Evolutionary conservation across 768 basidiomycete species (phyloP), one percentile per base, ranked within the genome.

Genomic region (Trametes cubensis): DNA sequence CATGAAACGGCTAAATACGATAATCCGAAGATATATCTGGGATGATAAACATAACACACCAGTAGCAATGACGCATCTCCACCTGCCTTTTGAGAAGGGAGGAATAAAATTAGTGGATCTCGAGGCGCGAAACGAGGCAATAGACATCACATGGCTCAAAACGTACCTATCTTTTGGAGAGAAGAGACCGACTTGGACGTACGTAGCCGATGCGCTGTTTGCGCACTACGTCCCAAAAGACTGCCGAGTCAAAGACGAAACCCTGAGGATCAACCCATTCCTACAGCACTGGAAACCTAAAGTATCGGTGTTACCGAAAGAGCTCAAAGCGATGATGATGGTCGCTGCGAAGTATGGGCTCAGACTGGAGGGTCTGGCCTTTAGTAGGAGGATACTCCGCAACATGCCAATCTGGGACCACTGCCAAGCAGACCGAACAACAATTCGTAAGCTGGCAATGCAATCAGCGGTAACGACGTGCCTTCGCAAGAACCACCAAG

Each of bases 171-270:
- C 15, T 18, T 26, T 45, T 8, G 52, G 52, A 15, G 18, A 7
- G n/a, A n/a, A n/a, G n/a, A 6, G 15, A 15, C 7, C 23, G 54
- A 18, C 54, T 42, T 55, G 54, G 54, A 42, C 54, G 5, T 5
- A 18, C 7, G n/a, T 68, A 0, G 64, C 56, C 0, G 67, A 66
- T 38, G 57, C 20, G 28, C 46, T 68, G 0, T 11, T 66, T 10
- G 55, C 56, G 15, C 18, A 3, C 6, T 7, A 6, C 6, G 58
- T 38, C 6, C 44, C 41, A 13, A 20, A 38, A 21, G 18, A 41
- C 21, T n/a, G 5, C 8, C 3, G n/a, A 3, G 18, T 34, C 4
- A 23, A 20, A 6, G 42, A 57, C 1, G 44, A 41, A 6, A 25
- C 42, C 15, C 26, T n/a, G n/a, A n/a, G 49, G 3, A 26, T 30